phyloP scores from a whole-genome alignment of 2,329 filamentous ascomycete species.

The Aspergillus pseudoterreus region DNA sequence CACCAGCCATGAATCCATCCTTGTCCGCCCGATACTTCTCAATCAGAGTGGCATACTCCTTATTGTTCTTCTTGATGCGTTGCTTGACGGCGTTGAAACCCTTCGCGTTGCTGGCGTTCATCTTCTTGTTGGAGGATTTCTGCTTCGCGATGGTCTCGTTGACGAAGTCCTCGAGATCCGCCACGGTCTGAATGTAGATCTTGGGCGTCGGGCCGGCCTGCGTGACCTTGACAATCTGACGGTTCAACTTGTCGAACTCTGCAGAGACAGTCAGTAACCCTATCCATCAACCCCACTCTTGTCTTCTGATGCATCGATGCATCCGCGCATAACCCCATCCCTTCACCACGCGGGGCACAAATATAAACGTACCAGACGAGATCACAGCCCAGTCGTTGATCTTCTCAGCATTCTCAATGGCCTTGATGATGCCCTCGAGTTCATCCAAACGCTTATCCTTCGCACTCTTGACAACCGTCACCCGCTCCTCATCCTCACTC shows the following conservation, averaged over 20 bases:
- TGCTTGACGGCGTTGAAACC: conserved; percentile 97
- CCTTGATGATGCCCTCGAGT: conserved; percentile 80
- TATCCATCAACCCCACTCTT: background rate
- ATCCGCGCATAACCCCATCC: background rate
- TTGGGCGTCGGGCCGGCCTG: conserved; percentile 79
- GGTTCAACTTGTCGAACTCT: conserved; percentile 95
- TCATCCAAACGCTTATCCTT: conserved; percentile 97
- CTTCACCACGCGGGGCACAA: background rate
- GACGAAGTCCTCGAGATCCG: conserved; percentile 91
- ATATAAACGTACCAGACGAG: conserved; percentile 65
- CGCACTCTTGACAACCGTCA: conserved; percentile 88
- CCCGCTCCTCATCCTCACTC: conserved; percentile 78
- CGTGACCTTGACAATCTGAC: conserved; percentile 74
- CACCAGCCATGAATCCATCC: conserved; percentile 81
- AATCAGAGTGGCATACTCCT: conserved; percentile 84
- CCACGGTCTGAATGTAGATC: conserved; percentile 85
- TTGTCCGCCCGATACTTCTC: conserved; percentile 83
- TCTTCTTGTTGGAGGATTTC: conserved; percentile 95
- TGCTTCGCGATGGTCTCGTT: conserved; percentile 93
- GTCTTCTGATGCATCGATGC: background rate
- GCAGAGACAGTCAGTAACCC: conserved; percentile 14
- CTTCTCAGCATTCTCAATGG: conserved; percentile 95
- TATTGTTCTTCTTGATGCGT: conserved; percentile 98
- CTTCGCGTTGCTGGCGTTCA: conserved; percentile 93
- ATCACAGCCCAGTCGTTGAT: conserved; percentile 97